Evolutionary conservation across 169 alveolate species (phyloP).

Genomic region (Plasmodium gallinaceum): DNA sequence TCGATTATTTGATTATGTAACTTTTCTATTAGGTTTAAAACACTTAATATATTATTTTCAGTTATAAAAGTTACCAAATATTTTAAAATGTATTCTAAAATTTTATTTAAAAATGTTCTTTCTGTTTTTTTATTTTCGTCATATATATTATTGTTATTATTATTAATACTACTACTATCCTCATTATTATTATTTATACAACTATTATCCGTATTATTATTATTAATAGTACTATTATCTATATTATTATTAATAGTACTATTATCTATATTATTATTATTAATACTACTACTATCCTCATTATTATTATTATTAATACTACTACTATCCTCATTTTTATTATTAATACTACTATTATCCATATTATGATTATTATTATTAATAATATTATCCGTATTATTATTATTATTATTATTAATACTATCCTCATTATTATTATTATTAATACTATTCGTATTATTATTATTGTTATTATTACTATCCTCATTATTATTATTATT

Average conservation of each 20-base stretch:
- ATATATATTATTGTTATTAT: background rate
- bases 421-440: background rate
- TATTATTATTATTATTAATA: background rate
- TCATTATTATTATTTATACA: background rate
- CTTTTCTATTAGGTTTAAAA: constrained; percentile 27
- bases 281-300: background rate
- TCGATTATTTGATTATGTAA: constrained; percentile 13
- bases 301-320: background rate
- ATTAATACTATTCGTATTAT: background rate
- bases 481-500: background rate
- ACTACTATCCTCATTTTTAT: background rate
- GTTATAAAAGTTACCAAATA: constrained; percentile 19
- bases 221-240: background rate
- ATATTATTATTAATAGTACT: background rate
- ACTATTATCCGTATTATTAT: background rate
- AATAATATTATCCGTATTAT: background rate
- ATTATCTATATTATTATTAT: background rate
- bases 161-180: background rate
- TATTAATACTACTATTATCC: too few species aligned
- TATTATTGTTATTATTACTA: background rate
- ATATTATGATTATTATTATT: background rate
- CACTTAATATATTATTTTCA: constrained; percentile 22
- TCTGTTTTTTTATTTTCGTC: background rate
- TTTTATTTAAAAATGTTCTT: constrained; percentile 8
- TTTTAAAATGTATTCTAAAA: constrained; percentile 25